These are phyloP conservation scores for Aegilops tauschii DNA, from an alignment of 176 grass and related monocot species.

Conservation along the genomic window DNA sequence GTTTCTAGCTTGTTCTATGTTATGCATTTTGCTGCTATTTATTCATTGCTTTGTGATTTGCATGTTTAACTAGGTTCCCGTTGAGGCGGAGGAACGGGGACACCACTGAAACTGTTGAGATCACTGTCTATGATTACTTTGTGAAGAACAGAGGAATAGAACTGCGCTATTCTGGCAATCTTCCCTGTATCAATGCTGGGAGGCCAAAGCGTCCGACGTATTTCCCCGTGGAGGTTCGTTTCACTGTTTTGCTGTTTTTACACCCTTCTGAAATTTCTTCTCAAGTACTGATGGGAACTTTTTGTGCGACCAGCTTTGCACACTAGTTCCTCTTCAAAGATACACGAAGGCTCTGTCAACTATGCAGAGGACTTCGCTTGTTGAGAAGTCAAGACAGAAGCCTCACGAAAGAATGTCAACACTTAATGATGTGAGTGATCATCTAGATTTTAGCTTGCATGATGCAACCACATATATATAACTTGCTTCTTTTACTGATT, in stretches of 20 bases:
- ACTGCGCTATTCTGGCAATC: slow-evolving; percentile 60
- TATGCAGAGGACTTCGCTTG: slow-evolving; percentile 63
- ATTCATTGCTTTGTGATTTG: slow-evolving; percentile 18
- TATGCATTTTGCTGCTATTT: not conserved
- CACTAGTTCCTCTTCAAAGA: slow-evolving; percentile 65
- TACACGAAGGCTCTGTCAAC: slow-evolving; percentile 85
- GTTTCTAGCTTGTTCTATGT: not conserved
- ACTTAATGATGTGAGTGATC: slow-evolving; percentile 53
- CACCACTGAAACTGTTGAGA: slow-evolving; percentile 36
- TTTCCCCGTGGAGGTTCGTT: slow-evolving; percentile 72
- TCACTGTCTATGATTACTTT: slow-evolving; percentile 75
- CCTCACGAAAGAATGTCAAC: slow-evolving; percentile 66
- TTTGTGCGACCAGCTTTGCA: slow-evolving; percentile 60
- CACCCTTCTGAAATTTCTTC: not conserved
- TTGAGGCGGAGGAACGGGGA: slow-evolving; percentile 41
- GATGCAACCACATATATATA: not conserved
- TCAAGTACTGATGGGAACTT: slow-evolving; percentile 6
- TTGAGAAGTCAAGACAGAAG: slow-evolving; percentile 87
- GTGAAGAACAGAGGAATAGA: slow-evolving; percentile 50
- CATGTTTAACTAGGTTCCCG: slow-evolving; percentile 45
- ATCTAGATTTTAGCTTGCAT: slow-evolving; percentile 14
- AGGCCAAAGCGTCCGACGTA: slow-evolving; percentile 71
- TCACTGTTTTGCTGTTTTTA: not conserved
- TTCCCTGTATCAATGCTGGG: slow-evolving; percentile 84
- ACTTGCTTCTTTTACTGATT: not conserved